A percentile compares a stretch with the other conserved stretches of the same genome.
Evolutionary conservation across 495 filamentous ascomycete species (phyloP).

Genomic region (Halenospora varia): DNA sequence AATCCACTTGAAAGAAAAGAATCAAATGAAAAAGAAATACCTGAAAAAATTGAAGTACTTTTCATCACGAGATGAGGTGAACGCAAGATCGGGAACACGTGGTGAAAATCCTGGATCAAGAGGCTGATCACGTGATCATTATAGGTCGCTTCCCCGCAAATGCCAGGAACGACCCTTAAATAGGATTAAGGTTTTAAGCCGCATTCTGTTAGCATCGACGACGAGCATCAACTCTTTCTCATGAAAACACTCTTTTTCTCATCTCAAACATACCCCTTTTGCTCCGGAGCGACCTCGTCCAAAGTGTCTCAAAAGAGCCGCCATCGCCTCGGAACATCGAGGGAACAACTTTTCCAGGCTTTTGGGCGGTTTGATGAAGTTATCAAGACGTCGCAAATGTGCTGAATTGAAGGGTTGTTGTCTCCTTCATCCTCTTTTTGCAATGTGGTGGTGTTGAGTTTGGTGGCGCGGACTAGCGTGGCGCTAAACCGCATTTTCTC

Average conservation of each 20-base stretch:
- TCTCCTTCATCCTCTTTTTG: not conserved
- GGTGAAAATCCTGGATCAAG: not conserved
- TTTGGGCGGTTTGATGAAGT: not conserved
- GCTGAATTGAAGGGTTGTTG: not conserved
- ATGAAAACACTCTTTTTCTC: not conserved
- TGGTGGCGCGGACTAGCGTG: not conserved
- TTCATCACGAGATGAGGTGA: too few relatives aligned
- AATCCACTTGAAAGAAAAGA: too few relatives aligned
- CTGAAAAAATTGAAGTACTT: too few relatives aligned
- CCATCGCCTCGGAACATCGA: not conserved
- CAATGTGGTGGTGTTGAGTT: not conserved
- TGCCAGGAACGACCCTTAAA: slow-evolving; percentile 6
- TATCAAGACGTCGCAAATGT: not conserved
- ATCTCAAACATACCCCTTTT: not conserved
- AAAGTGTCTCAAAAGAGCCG: not conserved
- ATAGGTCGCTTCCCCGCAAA: not conserved
- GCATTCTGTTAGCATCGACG: slow-evolving; percentile 5
- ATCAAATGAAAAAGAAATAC: not conserved
- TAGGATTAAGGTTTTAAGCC: slow-evolving; percentile 15
- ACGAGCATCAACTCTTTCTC: not conserved
- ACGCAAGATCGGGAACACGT: not conserved
- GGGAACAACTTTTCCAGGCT: not conserved
- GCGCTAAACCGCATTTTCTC: not conserved
- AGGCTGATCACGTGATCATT: not conserved
- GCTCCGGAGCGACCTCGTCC: not conserved